These are phyloP conservation scores for Byssoonygena ceratinophila DNA, from an alignment of 2,329 filamentous ascomycete species.

Conservation along the genomic window DNA sequence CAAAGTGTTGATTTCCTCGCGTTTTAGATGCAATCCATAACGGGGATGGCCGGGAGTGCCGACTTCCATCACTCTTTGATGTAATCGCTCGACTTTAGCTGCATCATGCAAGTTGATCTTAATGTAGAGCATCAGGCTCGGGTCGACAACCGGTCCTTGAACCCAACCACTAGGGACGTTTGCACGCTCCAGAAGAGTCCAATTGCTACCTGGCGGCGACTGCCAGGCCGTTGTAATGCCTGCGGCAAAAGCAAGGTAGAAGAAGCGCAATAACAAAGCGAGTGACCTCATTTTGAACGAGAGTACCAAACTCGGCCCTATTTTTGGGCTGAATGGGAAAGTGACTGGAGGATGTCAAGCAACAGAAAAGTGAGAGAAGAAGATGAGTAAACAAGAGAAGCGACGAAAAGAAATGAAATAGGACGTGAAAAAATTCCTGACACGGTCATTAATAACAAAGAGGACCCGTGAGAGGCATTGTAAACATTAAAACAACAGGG, in stretches of 20 bases:
- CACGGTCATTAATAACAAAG: background rate
- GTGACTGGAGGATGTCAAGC: background rate
- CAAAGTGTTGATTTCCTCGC: conserved; percentile 46
- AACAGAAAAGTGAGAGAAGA: background rate
- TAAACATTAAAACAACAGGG: background rate
- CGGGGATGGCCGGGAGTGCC: conserved; percentile 49
- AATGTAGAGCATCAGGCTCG: conserved; percentile 37
- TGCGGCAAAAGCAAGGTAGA: background rate
- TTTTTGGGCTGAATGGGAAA: background rate
- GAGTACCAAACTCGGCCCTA: background rate
- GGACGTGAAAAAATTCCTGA: background rate
- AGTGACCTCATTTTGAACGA: background rate
- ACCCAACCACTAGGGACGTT: conserved; percentile 28
- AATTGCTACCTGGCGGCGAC: background rate
- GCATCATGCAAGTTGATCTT: conserved; percentile 40
- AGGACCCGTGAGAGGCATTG: background rate
- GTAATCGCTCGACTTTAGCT: conserved; percentile 42
- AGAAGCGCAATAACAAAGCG: background rate
- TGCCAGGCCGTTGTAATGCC: conserved; percentile 21
- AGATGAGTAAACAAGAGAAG: background rate
- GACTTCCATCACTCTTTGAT: conserved; percentile 49
- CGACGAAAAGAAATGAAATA: background rate
- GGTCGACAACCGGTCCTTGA: conserved; percentile 20
- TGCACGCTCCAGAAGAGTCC: conserved; percentile 14
- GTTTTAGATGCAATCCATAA: conserved; percentile 53